Conservation (phyloP, 2,329 filamentous ascomycete genomes). For the Clonostachys chloroleuca region DNA sequence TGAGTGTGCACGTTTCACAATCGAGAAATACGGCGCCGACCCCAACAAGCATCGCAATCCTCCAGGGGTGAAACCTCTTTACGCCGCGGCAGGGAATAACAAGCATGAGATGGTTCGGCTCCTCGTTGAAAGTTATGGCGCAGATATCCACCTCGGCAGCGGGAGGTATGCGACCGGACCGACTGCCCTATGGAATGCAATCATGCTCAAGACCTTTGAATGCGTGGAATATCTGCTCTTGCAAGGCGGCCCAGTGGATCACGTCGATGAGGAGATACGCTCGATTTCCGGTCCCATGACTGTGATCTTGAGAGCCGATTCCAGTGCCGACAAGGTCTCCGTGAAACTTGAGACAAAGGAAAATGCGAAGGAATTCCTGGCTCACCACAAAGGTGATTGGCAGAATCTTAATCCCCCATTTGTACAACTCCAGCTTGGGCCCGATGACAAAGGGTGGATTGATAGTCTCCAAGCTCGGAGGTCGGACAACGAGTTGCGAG, state of each 20-base stretch:
- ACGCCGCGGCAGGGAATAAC: slow-evolving; percentile 1
- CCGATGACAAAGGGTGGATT: slow-evolving; percentile 1
- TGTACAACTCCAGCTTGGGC: background rate
- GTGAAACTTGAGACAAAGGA: background rate
- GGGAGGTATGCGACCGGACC: slow-evolving; percentile 2
- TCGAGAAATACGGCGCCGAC: slow-evolving; percentile 3
- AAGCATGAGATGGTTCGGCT: background rate
- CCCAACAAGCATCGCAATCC: slow-evolving; percentile 2
- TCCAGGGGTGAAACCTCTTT: slow-evolving; percentile 3
- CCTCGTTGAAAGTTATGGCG: slow-evolving; percentile 1
- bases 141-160: slow-evolving; percentile 3
- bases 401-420: slow-evolving; percentile 1
- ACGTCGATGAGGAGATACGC: slow-evolving; percentile 1
- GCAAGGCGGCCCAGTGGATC: slow-evolving; percentile 2
- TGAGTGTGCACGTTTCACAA: background rate
- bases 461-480: background rate
- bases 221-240: slow-evolving; percentile 1
- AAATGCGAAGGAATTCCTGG: background rate
- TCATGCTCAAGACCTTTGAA: slow-evolving; percentile 1
- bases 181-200: slow-evolving; percentile 1
- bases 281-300: background rate
- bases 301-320: background rate
- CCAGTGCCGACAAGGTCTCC: background rate
- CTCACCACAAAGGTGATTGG: background rate
- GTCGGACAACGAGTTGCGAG: background rate